Percentiles rank a stretch among this genome's conserved stretches.
These are phyloP conservation scores for Serendipita indica DNA, from an alignment of 768 basidiomycete species.

Conservation along the genomic window DNA sequence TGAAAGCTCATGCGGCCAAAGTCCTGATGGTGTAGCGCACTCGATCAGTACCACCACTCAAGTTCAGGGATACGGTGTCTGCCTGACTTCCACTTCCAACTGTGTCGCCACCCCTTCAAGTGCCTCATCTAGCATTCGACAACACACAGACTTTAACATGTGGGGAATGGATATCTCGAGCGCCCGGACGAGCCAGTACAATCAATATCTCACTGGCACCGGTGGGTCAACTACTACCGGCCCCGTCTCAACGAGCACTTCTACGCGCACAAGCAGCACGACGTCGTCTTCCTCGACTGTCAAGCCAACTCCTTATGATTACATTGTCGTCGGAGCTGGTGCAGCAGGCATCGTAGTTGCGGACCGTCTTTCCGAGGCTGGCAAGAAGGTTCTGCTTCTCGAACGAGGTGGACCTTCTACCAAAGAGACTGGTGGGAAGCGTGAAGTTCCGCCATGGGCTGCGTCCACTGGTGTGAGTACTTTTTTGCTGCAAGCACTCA, in stretches of 20 bases:
- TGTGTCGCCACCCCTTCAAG: constrained; percentile 36
- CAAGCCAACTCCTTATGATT: constrained; percentile 20
- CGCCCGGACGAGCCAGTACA: constrained; percentile 38
- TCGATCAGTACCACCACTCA: too few species aligned
- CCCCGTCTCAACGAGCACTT: constrained; percentile 20
- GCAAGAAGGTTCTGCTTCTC: constrained; percentile 46
- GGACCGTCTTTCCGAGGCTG: constrained; percentile 43
- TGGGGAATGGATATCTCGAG: constrained; percentile 35
- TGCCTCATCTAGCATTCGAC: constrained; percentile 34
- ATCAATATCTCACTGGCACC: constrained; percentile 33
- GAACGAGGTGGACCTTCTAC: constrained; percentile 53
- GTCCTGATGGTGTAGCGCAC: too few species aligned
- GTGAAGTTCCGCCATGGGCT: constrained; percentile 29
- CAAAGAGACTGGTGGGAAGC: constrained; percentile 40
- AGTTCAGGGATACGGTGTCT: constrained; percentile 10
- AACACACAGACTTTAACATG: constrained; percentile 49
- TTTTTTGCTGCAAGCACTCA: neutral
- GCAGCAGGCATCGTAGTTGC: constrained; percentile 44
- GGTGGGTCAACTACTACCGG: constrained; percentile 24
- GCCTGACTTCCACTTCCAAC: constrained; percentile 6
- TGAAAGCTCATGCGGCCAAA: too few species aligned
- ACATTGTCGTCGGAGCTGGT: constrained; percentile 38
- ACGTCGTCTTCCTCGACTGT: constrained; percentile 24
- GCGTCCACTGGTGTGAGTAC: constrained; percentile 16
- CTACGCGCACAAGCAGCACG: constrained; percentile 22